phyloP scores from a whole-genome alignment of 495 filamentous ascomycete species.

The Penicillium riverlandense region DNA sequence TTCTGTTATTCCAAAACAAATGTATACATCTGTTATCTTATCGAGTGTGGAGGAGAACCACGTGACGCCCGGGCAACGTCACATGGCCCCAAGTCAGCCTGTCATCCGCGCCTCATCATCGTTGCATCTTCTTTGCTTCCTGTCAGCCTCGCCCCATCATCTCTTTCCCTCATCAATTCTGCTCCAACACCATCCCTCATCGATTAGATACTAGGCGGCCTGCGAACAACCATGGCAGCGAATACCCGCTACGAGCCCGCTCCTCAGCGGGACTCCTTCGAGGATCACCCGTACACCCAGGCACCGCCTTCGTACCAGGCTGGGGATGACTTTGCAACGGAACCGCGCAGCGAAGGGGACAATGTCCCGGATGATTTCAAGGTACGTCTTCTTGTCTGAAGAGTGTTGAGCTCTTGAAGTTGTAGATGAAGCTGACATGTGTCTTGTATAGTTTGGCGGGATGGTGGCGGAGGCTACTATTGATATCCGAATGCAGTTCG shows the following conservation, averaged over 20 bases:
- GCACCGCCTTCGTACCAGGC: slow-evolving; percentile 69
- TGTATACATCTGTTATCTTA: slow-evolving; percentile 7
- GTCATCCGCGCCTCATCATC: slow-evolving; percentile 2
- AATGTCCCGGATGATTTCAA: slow-evolving; percentile 97
- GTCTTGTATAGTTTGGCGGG: slow-evolving; percentile 62
- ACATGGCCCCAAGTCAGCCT: slow-evolving; percentile 11
- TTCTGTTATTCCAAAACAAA: background rate
- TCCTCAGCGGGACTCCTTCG: slow-evolving; percentile 66
- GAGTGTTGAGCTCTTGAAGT: background rate
- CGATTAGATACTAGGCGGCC: too few relatives aligned
- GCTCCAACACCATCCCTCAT: too few relatives aligned
- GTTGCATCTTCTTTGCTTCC: slow-evolving; percentile 3
- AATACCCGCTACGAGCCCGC: slow-evolving; percentile 65
- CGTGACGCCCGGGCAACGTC: slow-evolving; percentile 20
- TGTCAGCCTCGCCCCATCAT: background rate
- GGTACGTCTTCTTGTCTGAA: slow-evolving; percentile 30
- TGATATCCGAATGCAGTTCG: slow-evolving; percentile 94
- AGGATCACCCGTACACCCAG: slow-evolving; percentile 63
- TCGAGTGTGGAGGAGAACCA: slow-evolving; percentile 2
- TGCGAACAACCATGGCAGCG: slow-evolving; percentile 45
- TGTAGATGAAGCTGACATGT: background rate
- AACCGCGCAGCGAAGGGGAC: slow-evolving; percentile 78
- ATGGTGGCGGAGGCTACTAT: slow-evolving; percentile 87
- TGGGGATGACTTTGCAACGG: slow-evolving; percentile 28
- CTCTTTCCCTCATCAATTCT: background rate